phyloP scores from a whole-genome alignment of 257 asterid species.

The Marsdenia floribunda region DNA sequence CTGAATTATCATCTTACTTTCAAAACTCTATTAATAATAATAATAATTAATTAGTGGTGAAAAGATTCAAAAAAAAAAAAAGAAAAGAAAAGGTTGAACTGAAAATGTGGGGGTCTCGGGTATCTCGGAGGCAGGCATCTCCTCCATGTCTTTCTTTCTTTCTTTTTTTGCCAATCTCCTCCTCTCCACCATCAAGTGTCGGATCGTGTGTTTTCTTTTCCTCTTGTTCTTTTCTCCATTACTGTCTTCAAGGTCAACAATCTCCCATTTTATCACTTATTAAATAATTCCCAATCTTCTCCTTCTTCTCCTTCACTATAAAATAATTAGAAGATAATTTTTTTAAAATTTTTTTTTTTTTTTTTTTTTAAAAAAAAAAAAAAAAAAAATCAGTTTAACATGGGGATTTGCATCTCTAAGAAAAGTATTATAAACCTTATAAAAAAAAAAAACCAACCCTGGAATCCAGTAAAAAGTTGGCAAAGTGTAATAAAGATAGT shows the following conservation, averaged over 20 bases:
- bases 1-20: no score
- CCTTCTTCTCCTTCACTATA: neutral
- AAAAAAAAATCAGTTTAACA: no score
- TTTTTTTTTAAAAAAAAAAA: no score
- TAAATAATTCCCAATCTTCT: no score
- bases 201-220: conserved; percentile 25
- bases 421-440: conserved; percentile 11
- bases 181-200: conserved; percentile 61
- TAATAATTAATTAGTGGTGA: conserved; percentile 10
- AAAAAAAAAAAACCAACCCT: conserved; percentile 25
- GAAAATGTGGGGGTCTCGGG: conserved; percentile 36
- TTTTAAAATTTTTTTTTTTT: no score
- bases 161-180: no score
- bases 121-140: conserved; percentile 18
- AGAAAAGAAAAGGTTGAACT: neutral
- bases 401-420: neutral
- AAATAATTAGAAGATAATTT: neutral
- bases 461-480: conserved; percentile 35
- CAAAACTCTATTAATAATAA: no score
- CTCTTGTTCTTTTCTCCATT: conserved; percentile 1
- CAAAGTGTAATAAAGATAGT: conserved; percentile 17
- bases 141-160: conserved; percentile 14
- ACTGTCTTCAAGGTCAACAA: conserved; percentile 30
- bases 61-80: neutral
- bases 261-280: neutral